Evolutionary conservation across 139 green algal genomes (phyloP).

Genomic region (Tetratostichococcus sp.): DNA sequence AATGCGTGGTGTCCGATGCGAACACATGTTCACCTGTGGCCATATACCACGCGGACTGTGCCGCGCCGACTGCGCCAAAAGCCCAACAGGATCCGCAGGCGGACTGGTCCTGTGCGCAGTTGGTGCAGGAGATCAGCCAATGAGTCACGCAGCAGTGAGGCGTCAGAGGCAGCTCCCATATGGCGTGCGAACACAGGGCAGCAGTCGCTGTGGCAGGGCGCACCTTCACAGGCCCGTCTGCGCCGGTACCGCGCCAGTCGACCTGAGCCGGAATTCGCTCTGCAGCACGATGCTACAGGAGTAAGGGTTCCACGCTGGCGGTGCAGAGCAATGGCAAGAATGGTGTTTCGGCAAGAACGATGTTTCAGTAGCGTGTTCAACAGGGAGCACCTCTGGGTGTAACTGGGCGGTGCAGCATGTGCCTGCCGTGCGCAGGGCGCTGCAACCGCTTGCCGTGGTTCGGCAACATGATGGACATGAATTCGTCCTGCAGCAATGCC

Average conservation of each 20-base stretch:
- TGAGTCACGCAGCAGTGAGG: no score
- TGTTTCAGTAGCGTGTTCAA: no score
- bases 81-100: constrained; percentile 56
- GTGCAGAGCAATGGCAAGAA: no score
- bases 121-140: no score
- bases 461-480: constrained; percentile 41
- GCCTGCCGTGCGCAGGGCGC: no score
- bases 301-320: no score
- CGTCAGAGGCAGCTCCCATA: no score
- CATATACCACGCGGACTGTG: constrained; percentile 62
- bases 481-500: constrained; percentile 43
- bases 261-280: constrained; percentile 34
- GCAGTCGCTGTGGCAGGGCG: no score
- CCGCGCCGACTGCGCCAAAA: constrained; percentile 46
- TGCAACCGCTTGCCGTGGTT: constrained; percentile 2
- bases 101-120: constrained; percentile 49
- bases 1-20: no score
- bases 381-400: not conserved
- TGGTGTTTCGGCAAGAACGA: no score
- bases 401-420: not conserved
- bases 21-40: constrained; percentile 33
- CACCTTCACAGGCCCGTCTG: constrained; percentile 48
- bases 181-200: no score
- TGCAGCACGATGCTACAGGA: not conserved
- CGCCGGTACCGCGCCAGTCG: constrained; percentile 63